These are phyloP conservation scores for Populus simonii DNA, from an alignment of 345 rosid species.

Conservation along the genomic window DNA sequence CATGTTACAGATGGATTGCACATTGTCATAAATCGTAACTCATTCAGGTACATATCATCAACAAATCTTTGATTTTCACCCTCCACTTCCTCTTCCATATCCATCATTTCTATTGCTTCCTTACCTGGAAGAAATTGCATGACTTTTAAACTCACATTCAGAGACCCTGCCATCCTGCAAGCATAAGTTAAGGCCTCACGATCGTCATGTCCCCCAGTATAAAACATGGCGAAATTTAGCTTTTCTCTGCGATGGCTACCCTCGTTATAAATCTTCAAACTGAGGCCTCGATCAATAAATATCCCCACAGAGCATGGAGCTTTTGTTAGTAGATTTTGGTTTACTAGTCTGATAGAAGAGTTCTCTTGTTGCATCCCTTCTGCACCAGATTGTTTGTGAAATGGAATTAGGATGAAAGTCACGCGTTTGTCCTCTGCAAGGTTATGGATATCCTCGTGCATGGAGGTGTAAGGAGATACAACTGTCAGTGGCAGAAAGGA, in stretches of 20 bases:
- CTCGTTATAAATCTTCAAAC: background rate
- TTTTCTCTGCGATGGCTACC: background rate
- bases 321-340: conserved; percentile 10
- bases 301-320: conserved; percentile 35
- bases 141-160: conserved; percentile 9
- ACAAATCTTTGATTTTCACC: conserved; percentile 21
- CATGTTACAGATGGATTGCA: conserved; percentile 23
- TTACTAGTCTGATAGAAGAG: conserved; percentile 3
- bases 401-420: conserved; percentile 28
- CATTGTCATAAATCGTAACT: conserved; percentile 37
- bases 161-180: conserved; percentile 20
- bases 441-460: conserved; percentile 33
- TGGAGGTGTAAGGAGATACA: conserved; percentile 30
- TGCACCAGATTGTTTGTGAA: conserved; percentile 14
- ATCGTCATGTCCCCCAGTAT: conserved; percentile 29
- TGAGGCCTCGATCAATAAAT: conserved; percentile 31
- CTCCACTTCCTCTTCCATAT: background rate
- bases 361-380: conserved; percentile 15
- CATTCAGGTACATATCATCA: conserved; percentile 34
- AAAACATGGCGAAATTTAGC: conserved; percentile 22
- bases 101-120: background rate
- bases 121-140: conserved; percentile 20
- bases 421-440: conserved; percentile 30
- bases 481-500: conserved; percentile 26
- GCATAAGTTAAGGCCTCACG: conserved; percentile 33